Percentiles rank a stretch among this genome's conserved stretches.
These are phyloP conservation scores for Primulina huaijiensis DNA, from an alignment of 257 asterid genomes.

Conservation along the genomic window DNA sequence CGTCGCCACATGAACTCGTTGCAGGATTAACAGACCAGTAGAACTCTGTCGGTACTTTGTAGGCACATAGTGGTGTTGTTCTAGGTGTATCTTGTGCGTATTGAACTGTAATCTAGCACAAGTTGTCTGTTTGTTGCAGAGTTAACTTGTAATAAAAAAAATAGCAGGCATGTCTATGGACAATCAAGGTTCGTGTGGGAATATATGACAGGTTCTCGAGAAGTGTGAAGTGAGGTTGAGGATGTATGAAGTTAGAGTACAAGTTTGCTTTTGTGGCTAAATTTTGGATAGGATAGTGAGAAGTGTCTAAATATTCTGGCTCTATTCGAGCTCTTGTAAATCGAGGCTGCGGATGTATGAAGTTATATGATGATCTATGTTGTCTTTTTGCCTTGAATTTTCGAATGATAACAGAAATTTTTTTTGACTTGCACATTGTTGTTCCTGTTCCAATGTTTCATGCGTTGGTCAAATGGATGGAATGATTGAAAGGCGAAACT, in stretches of 20 bases:
- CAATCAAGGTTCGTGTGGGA: slow-evolving; percentile 9
- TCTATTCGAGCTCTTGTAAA: slow-evolving; percentile 16
- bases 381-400: neutral
- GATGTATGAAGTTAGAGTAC: neutral
- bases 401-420: neutral
- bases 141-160: slow-evolving; percentile 12
- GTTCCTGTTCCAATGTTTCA: neutral
- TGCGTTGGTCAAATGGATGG: neutral
- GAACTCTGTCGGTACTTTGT: slow-evolving; percentile 8
- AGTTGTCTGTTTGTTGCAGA: slow-evolving; percentile 29
- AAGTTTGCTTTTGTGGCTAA: neutral
- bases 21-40: slow-evolving; percentile 45
- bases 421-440: neutral
- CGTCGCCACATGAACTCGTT: slow-evolving; percentile 52
- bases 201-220: slow-evolving; percentile 11
- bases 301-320: slow-evolving; percentile 1
- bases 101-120: slow-evolving; percentile 29
- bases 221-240: no score
- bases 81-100: slow-evolving; percentile 35
- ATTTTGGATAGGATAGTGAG: slow-evolving; percentile 1
- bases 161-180: slow-evolving; percentile 12
- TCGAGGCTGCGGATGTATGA: slow-evolving; percentile 2
- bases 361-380: slow-evolving; percentile 7
- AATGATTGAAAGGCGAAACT: neutral
- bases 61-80: slow-evolving; percentile 25